A percentile compares a stretch with the other conserved stretches of the same genome.
Conservation (phyloP, 495 filamentous ascomycete genomes). For the Penicillium roqueforti region DNA sequence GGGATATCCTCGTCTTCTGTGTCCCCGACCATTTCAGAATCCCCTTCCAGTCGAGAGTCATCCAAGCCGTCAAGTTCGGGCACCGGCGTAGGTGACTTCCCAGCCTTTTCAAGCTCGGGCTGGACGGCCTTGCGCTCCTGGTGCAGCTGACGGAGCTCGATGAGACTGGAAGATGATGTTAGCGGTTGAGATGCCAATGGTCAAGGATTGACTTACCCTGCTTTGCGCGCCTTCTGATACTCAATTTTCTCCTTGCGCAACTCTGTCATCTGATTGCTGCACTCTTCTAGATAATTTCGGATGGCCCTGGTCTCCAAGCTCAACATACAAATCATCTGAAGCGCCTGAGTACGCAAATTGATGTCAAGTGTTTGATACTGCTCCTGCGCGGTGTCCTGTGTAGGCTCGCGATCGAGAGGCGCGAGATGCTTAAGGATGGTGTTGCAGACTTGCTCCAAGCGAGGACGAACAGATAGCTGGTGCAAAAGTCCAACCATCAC, state of each 20-base stretch:
- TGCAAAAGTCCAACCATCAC: conserved; percentile 84
- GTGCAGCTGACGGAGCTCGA: conserved; percentile 77
- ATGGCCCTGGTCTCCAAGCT: conserved; percentile 81
- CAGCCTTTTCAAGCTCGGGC: conserved; percentile 51
- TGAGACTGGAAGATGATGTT: conserved; percentile 52
- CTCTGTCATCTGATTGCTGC: conserved; percentile 85
- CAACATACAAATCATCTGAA: conserved; percentile 85
- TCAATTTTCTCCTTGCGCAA: conserved; percentile 95
- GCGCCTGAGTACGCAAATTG: conserved; percentile 72
- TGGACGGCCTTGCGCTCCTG: conserved; percentile 84
- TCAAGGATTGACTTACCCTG: conserved; percentile 58
- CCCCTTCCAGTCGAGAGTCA: conserved; percentile 63
- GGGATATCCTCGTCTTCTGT: conserved; percentile 59
- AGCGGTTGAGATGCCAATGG: conserved; percentile 3
- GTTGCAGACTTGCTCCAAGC: conserved; percentile 67
- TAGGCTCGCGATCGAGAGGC: conserved; percentile 69
- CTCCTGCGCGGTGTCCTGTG: conserved; percentile 61
- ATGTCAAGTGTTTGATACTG: conserved; percentile 74
- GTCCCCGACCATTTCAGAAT: conserved; percentile 48
- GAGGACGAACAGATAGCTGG: conserved; percentile 73
- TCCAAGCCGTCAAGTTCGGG: conserved; percentile 52
- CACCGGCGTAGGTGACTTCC: conserved; percentile 58
- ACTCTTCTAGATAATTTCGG: conserved; percentile 83
- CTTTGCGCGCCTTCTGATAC: conserved; percentile 76
- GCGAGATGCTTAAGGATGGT: conserved; percentile 73